A percentile compares a stretch with the other conserved stretches of the same genome.
phyloP scores from a whole-genome alignment of 371 early-diverging fungal genomes.

The Mortierella sp. region DNA sequence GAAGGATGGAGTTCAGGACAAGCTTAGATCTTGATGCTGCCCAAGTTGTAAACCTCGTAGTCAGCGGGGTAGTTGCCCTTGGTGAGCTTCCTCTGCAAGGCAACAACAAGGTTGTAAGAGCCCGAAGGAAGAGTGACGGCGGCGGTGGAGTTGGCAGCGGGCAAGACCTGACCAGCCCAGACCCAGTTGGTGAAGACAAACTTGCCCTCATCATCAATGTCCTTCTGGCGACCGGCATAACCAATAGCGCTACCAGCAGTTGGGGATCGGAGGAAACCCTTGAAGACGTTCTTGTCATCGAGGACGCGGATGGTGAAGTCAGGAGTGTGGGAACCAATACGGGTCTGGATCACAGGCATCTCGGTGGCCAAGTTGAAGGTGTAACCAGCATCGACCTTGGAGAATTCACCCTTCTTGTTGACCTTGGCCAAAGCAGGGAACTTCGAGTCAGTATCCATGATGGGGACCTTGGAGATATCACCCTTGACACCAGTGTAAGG shows the following conservation, averaged over 20 bases:
- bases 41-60: constrained; percentile 26
- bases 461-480: constrained; percentile 56
- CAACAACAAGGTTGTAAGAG: constrained; percentile 26
- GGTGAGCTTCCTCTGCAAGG: constrained; percentile 40
- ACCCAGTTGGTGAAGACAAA: constrained; percentile 6
- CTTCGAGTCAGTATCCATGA: constrained; percentile 49
- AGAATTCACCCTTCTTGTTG: not conserved
- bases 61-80: constrained; percentile 35
- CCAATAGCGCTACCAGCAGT: constrained; percentile 16
- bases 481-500: constrained; percentile 69
- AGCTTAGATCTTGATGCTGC: constrained; percentile 14
- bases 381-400: constrained; percentile 4
- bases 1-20: too few relatives aligned
- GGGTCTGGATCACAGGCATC: constrained; percentile 20
- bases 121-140: constrained; percentile 17
- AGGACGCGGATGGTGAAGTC: constrained; percentile 26
- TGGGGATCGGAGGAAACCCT: constrained; percentile 19
- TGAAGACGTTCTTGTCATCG: constrained; percentile 14
- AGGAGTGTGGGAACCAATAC: constrained; percentile 40
- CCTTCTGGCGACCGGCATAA: constrained; percentile 15
- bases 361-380: constrained; percentile 14
- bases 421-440: constrained; percentile 9
- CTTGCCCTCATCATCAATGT: constrained; percentile 19
- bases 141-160: constrained; percentile 8
- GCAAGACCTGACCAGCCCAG: constrained; percentile 23